A percentile compares a stretch with the other conserved stretches of the same genome.
Conservation (phyloP, 768 basidiomycete genomes). For the Daedaleopsis sinensis region DNA sequence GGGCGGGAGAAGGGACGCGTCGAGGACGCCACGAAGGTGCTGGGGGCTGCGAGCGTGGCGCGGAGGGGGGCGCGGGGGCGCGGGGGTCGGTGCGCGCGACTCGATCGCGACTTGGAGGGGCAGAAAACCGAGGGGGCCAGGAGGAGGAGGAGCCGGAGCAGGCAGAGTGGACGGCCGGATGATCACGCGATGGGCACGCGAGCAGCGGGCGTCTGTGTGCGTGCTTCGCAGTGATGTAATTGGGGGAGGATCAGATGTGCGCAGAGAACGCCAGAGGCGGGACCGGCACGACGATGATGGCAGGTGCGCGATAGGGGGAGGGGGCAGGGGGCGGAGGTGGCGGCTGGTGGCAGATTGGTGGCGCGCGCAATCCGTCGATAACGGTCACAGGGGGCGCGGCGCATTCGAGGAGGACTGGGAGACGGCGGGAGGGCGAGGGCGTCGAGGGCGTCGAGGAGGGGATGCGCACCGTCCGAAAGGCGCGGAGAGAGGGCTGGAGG, state of each 20-base stretch:
- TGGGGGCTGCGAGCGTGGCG: neutral
- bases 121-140: neutral
- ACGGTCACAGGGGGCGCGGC: conserved; percentile 1
- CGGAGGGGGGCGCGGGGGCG: neutral
- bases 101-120: too few species aligned
- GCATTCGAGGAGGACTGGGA: neutral
- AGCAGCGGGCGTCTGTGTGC: conserved; percentile 12
- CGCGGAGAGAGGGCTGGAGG: conserved; percentile 14
- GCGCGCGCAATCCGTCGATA: conserved; percentile 9
- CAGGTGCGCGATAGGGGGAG: conserved; percentile 5
- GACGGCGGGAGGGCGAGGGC: neutral
- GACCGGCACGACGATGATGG: conserved; percentile 11
- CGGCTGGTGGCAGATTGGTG: conserved; percentile 14
- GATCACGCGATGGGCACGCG: conserved; percentile 20
- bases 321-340: neutral
- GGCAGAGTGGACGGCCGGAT: neutral
- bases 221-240: conserved; percentile 21
- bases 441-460: neutral
- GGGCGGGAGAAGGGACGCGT: conserved; percentile 3
- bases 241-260: conserved; percentile 3
- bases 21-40: neutral
- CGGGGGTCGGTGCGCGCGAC: neutral
- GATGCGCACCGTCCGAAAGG: conserved; percentile 18
- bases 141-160: neutral
- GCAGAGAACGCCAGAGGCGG: conserved; percentile 10